Percentiles rank a stretch among this genome's conserved stretches.
phyloP scores from a whole-genome alignment of 1,284 basidiomycete species.

The Rhizoctonia solani region DNA sequence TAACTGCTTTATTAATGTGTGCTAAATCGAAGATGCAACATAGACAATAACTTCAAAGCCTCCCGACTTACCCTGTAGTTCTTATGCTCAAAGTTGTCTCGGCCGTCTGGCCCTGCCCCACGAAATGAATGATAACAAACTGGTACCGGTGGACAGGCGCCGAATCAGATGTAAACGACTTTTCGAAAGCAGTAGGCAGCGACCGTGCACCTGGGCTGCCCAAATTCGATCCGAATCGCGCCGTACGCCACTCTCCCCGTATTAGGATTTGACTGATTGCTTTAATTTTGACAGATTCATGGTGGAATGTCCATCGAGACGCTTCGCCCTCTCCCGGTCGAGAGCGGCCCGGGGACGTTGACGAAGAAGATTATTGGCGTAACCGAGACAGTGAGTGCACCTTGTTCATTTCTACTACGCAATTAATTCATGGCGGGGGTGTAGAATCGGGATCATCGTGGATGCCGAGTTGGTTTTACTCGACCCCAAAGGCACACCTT shows the following conservation, averaged over 20 bases:
- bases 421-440: neutral
- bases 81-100: constrained; percentile 56
- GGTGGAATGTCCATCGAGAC: constrained; percentile 74
- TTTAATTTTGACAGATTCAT: constrained; percentile 58
- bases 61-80: constrained; percentile 61
- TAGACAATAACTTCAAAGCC: constrained; percentile 56
- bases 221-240: constrained; percentile 63
- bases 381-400: constrained; percentile 68
- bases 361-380: constrained; percentile 63
- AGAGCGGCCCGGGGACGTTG: constrained; percentile 67
- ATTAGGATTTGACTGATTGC: neutral
- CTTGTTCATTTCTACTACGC: constrained; percentile 2
- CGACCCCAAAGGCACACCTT: constrained; percentile 63
- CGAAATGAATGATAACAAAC: neutral
- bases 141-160: constrained; percentile 47
- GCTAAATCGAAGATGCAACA: neutral
- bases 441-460: constrained; percentile 76
- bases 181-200: constrained; percentile 55
- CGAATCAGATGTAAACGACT: constrained; percentile 66
- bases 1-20: neutral
- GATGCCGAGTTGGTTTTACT: constrained; percentile 66
- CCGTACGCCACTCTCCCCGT: constrained; percentile 51
- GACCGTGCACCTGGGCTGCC: constrained; percentile 64
- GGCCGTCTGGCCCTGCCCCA: neutral
- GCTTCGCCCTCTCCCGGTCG: constrained; percentile 65